Evolutionary conservation across 169 alveolate species (phyloP).

Genomic region (Sarcocystis neurona): DNA sequence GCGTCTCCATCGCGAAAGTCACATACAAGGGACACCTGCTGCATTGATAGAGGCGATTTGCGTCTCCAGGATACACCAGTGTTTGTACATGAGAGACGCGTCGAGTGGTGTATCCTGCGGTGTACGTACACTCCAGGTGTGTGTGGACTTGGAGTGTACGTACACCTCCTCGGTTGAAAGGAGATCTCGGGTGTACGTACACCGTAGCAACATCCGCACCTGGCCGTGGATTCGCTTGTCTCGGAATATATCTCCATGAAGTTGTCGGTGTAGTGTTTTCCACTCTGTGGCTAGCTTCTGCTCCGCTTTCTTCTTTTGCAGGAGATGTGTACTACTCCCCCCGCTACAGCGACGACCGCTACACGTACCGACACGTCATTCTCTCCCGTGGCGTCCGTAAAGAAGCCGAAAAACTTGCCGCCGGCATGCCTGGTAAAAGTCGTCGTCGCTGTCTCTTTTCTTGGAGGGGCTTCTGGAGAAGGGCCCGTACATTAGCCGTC

Average conservation of each 20-base stretch:
- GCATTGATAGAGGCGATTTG: no score
- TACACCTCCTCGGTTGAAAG: no score
- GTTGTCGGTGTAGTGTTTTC: background rate
- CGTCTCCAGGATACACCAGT: no score
- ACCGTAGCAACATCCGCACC: background rate
- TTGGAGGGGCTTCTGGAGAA: background rate
- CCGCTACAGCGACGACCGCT: slow-evolving; percentile 80
- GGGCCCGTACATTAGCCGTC: background rate
- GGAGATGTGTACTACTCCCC: slow-evolving; percentile 88
- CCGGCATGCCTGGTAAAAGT: slow-evolving; percentile 68
- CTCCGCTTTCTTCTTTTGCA: background rate
- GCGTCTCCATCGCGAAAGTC: no score
- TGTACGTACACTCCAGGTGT: background rate
- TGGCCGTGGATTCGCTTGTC: no score
- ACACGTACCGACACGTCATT: slow-evolving; percentile 80
- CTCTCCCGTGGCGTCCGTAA: slow-evolving; percentile 81
- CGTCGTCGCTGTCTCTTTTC: background rate
- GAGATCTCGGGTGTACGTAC: background rate
- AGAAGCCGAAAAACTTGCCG: slow-evolving; percentile 79
- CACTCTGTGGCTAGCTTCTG: no score
- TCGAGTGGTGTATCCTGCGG: no score
- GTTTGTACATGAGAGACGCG: no score
- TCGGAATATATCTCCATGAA: no score
- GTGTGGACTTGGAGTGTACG: no score
- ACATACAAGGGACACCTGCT: no score